phyloP scores from a whole-genome alignment of 345 rosid species.

The Erucastrum elatum region DNA sequence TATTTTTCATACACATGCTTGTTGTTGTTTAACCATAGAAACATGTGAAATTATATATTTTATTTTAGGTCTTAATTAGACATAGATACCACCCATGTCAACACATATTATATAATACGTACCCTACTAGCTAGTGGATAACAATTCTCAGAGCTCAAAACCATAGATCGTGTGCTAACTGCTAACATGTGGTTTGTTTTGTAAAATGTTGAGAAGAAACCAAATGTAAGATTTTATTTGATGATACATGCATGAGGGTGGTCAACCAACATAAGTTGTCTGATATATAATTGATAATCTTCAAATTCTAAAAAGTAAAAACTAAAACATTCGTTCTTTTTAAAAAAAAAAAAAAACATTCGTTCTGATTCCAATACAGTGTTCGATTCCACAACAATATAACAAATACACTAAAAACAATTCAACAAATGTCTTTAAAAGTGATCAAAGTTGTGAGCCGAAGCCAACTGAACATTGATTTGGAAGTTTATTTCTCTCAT shows the following conservation, averaged over 20 bases:
- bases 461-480: too few species aligned
- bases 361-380: too few species aligned
- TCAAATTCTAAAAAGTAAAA: not conserved
- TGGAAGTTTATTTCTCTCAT: too few species aligned
- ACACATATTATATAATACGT: not conserved
- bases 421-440: too few species aligned
- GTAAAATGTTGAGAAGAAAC: not conserved
- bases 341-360: too few species aligned
- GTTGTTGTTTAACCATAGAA: not conserved
- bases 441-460: too few species aligned
- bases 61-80: not conserved
- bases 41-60: not conserved
- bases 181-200: not conserved
- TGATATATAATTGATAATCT: not conserved
- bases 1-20: slow-evolving; percentile 2
- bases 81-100: slow-evolving; percentile 8
- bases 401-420: too few species aligned
- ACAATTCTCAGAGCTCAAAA: not conserved
- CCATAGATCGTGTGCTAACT: not conserved
- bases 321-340: not conserved
- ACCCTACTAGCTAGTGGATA: not conserved
- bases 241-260: not conserved
- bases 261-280: not conserved
- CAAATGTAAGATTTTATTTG: not conserved
- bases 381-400: too few species aligned